These are phyloP conservation scores for Lantana camara DNA, from an alignment of 257 asterid species.

Conservation along the genomic window DNA sequence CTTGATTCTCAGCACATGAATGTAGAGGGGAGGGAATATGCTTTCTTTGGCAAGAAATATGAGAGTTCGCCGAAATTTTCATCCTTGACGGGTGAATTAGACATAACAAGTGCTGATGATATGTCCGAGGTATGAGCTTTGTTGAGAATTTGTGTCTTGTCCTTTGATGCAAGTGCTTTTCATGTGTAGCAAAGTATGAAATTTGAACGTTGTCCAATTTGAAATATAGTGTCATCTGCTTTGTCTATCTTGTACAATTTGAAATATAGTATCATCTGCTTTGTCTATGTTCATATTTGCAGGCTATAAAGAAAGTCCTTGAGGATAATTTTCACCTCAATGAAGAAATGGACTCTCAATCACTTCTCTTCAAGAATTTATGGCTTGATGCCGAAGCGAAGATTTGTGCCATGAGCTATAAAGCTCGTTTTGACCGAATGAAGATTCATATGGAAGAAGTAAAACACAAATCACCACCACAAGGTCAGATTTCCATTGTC, in stretches of 20 bases:
- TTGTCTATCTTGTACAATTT: not conserved
- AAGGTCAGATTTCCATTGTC: slow-evolving; percentile 46
- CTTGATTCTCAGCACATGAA: slow-evolving; percentile 31
- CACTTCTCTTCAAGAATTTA: slow-evolving; percentile 71
- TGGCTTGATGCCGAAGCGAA: slow-evolving; percentile 98
- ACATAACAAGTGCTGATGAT: slow-evolving; percentile 45
- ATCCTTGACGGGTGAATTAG: slow-evolving; percentile 41
- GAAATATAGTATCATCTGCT: slow-evolving; percentile 7
- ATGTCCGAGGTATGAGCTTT: slow-evolving; percentile 59
- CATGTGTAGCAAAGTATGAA: not conserved
- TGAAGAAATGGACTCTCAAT: slow-evolving; percentile 62
- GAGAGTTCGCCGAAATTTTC: slow-evolving; percentile 37
- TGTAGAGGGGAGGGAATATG: slow-evolving; percentile 28
- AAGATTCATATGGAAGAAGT: slow-evolving; percentile 62
- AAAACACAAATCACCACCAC: slow-evolving; percentile 42
- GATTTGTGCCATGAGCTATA: slow-evolving; percentile 72
- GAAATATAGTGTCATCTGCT: too few species aligned
- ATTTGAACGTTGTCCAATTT: not conserved
- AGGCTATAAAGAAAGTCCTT: slow-evolving; percentile 84
- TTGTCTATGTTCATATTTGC: slow-evolving; percentile 29
- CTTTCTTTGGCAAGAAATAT: slow-evolving; percentile 41
- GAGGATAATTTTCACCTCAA: slow-evolving; percentile 61
- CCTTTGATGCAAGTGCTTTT: not conserved
- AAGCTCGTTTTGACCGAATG: slow-evolving; percentile 77
- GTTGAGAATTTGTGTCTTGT: not conserved